Conservation (phyloP, 2,329 filamentous ascomycete species). For the Tolypocladium capitatum region DNA sequence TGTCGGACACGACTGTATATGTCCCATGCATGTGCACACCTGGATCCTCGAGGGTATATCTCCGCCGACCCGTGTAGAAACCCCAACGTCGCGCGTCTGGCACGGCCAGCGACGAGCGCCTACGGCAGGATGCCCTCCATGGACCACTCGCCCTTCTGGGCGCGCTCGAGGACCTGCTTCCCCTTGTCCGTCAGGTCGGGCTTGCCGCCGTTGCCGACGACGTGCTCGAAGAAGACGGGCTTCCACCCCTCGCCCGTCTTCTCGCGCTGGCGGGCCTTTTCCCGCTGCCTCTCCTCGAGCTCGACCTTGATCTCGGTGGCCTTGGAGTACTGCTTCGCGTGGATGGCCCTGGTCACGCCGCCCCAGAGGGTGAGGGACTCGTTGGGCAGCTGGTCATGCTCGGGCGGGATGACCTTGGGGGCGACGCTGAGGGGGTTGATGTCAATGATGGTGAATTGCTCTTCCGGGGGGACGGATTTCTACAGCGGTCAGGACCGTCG, state of each 20-base stretch:
- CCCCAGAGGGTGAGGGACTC: slow-evolving; percentile 85
- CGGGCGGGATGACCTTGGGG: slow-evolving; percentile 66
- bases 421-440: slow-evolving; percentile 70
- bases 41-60: not conserved
- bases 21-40: not conserved
- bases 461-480: slow-evolving; percentile 35
- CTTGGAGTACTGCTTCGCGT: slow-evolving; percentile 65
- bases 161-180: slow-evolving; percentile 33
- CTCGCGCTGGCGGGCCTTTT: slow-evolving; percentile 71
- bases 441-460: slow-evolving; percentile 70
- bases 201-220: slow-evolving; percentile 40
- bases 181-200: slow-evolving; percentile 43
- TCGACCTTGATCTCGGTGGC: slow-evolving; percentile 83
- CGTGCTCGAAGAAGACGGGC: slow-evolving; percentile 73
- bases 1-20: not conserved
- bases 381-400: slow-evolving; percentile 68
- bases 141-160: slow-evolving; percentile 40
- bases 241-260: slow-evolving; percentile 56
- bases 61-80: not conserved
- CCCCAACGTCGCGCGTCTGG: not conserved
- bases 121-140: slow-evolving; percentile 28
- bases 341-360: slow-evolving; percentile 75
- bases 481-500: slow-evolving; percentile 4
- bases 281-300: slow-evolving; percentile 78
- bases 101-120: not conserved